Conservation (phyloP, 75 land plant species). For the Pinus albicaulis region DNA sequence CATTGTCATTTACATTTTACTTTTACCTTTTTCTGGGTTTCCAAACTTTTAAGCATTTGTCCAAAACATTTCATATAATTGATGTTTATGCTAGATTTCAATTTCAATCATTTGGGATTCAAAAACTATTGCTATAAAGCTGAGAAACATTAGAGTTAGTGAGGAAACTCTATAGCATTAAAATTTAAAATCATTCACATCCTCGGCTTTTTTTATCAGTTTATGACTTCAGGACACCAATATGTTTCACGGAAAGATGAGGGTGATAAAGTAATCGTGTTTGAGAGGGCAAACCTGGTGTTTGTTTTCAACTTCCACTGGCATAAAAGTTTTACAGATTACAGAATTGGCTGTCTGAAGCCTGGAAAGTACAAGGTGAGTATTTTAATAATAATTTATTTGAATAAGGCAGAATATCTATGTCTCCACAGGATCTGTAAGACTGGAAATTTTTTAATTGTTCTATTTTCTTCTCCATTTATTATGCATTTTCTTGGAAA, state of each 20-base stretch:
- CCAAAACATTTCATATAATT: background rate
- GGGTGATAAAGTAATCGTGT: conserved; percentile 72
- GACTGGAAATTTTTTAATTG: background rate
- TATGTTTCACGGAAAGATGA: conserved; percentile 85
- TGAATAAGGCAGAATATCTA: background rate
- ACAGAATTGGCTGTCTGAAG: conserved; percentile 80
- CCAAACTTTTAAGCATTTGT: background rate
- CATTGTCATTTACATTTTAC: background rate
- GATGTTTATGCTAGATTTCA: background rate
- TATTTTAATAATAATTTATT: background rate
- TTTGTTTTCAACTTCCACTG: conserved; percentile 97
- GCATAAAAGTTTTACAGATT: conserved; percentile 76
- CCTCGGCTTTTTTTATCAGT: conserved; percentile 43
- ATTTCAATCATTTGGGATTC: background rate
- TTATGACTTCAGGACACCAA: conserved; percentile 84
- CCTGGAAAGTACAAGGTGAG: conserved; percentile 92
- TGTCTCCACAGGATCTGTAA: background rate
- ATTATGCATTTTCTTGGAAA: background rate
- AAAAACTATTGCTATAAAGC: background rate
- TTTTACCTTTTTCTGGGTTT: background rate
- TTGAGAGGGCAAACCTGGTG: conserved; percentile 77
- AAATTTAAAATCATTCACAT: conserved; percentile 1
- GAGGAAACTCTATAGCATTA: background rate
- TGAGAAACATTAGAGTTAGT: background rate
- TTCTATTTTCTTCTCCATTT: background rate